These are phyloP conservation scores for Hapsidospora chrysogenum DNA, from an alignment of 495 filamentous ascomycete species.

Conservation along the genomic window DNA sequence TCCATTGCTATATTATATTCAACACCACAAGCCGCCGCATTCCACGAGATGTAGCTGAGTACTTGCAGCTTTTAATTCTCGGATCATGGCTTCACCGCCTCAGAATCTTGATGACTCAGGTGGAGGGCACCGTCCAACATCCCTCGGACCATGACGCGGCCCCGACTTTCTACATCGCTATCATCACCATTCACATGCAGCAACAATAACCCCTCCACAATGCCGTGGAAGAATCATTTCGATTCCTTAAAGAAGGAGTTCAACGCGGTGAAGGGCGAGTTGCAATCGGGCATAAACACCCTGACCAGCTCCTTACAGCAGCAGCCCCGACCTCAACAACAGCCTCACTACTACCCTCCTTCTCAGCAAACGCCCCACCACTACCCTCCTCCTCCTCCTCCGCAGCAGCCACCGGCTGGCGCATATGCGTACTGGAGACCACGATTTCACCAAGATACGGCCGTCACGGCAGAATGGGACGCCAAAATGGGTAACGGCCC, in stretches of 20 bases:
- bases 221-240: constrained; percentile 2
- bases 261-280: not conserved
- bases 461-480: constrained; percentile 13
- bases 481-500: constrained; percentile 23
- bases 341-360: not conserved
- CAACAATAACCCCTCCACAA: not conserved
- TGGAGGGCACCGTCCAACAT: no score
- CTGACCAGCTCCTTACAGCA: not conserved
- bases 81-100: no score
- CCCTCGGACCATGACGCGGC: no score
- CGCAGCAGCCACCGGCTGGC: not conserved
- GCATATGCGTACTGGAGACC: constrained; percentile 18
- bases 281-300: not conserved
- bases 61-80: no score
- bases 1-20: no score
- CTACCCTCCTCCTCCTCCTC: not conserved
- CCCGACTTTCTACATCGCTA: no score
- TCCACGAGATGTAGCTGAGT: no score
- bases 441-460: constrained; percentile 12
- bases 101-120: no score
- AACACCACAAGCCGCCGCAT: no score
- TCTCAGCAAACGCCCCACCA: not conserved
- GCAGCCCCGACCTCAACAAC: not conserved
- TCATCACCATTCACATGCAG: no score
- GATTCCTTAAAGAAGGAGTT: not conserved